Conservation (phyloP, 192 early-diverging fungal species). For the Kappamyces sp. region DNA sequence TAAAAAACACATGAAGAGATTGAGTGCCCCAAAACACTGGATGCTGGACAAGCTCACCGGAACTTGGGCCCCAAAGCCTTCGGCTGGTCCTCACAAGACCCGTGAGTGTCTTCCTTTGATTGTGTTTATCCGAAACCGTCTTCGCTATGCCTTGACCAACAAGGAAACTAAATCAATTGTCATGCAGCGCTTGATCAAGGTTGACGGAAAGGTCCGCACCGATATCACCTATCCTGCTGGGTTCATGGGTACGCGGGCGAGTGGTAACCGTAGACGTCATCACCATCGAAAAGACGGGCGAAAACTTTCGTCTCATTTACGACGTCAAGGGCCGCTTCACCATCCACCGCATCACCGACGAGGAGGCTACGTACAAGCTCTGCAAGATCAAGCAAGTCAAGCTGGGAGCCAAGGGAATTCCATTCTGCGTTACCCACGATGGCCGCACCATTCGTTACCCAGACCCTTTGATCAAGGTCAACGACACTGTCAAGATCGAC, state of each 20-base stretch:
- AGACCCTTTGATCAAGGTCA: slow-evolving; percentile 97
- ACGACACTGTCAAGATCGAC: slow-evolving; percentile 98
- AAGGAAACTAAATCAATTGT: slow-evolving; percentile 94
- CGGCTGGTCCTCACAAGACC: slow-evolving; percentile 98
- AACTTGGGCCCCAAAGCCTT: slow-evolving; percentile 93
- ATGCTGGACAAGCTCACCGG: slow-evolving; percentile 99
- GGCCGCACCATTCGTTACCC: slow-evolving; percentile 99
- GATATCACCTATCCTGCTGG: slow-evolving; percentile 95
- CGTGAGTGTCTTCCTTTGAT: slow-evolving; percentile 98
- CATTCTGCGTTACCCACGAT: slow-evolving; percentile 96
- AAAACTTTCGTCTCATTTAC: slow-evolving; percentile 99
- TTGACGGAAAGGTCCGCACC: slow-evolving; percentile 97
- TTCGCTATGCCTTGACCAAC: slow-evolving; percentile 97
- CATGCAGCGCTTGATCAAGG: slow-evolving; percentile 98
- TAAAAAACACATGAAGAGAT: slow-evolving; percentile 99
- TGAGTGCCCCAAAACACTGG: slow-evolving; percentile 97
- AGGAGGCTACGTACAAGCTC: slow-evolving; percentile 99
- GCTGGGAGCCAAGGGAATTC: slow-evolving; percentile 92
- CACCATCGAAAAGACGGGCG: slow-evolving; percentile 89
- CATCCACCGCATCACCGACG: slow-evolving; percentile 96
- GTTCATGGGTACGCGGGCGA: slow-evolving; percentile 77
- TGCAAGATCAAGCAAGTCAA: slow-evolving; percentile 96
- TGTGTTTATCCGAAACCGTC: slow-evolving; percentile 98
- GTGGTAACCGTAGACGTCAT: slow-evolving; percentile 63
- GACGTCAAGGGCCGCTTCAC: slow-evolving; percentile 99